phyloP scores from a whole-genome alignment of 2,329 filamentous ascomycete genomes.

The Diaporthe australafricana region DNA sequence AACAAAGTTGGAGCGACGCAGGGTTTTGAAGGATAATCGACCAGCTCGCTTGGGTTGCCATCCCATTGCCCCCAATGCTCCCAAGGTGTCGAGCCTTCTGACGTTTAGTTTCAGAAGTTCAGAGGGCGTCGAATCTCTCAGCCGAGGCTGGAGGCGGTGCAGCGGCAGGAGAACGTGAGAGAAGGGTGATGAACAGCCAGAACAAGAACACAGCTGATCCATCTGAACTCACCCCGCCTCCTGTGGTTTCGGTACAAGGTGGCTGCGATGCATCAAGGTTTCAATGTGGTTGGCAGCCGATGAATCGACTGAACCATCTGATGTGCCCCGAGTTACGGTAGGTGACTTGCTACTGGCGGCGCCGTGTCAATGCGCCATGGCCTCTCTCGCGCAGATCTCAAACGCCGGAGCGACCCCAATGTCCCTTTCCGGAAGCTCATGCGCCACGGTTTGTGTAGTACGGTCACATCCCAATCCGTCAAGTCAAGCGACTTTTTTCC shows the following conservation, averaged over 20 bases:
- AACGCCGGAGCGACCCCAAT: slow-evolving; percentile 18
- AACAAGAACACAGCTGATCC: slow-evolving; percentile 6
- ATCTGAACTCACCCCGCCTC: slow-evolving; percentile 29
- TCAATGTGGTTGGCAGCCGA: slow-evolving; percentile 20
- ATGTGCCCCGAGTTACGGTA: slow-evolving; percentile 11
- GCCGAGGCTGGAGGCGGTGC: slow-evolving; percentile 26
- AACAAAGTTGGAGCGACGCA: slow-evolving; percentile 5
- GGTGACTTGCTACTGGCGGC: background rate
- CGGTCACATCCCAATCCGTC: slow-evolving; percentile 19
- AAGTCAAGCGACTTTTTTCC: slow-evolving; percentile 16
- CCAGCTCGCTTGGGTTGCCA: slow-evolving; percentile 29
- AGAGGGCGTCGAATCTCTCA: slow-evolving; percentile 3
- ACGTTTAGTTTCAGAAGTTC: slow-evolving; percentile 28
- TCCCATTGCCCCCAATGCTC: slow-evolving; percentile 10
- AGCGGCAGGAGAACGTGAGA: too few relatives aligned
- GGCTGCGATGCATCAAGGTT: slow-evolving; percentile 26
- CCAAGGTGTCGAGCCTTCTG: slow-evolving; percentile 16
- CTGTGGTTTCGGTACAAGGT: slow-evolving; percentile 17
- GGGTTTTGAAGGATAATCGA: slow-evolving; percentile 25
- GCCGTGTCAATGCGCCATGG: slow-evolving; percentile 23
- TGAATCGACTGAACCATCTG: slow-evolving; percentile 15
- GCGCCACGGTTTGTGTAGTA: slow-evolving; percentile 1
- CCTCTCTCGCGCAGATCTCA: slow-evolving; percentile 22
- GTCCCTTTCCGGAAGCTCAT: slow-evolving; percentile 26
- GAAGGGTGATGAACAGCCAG: too few relatives aligned